Percentiles rank a stretch among this genome's conserved stretches.
Evolutionary conservation across 441 rosid genomes (phyloP).

Genomic region (Theobroma grandiflorum): DNA sequence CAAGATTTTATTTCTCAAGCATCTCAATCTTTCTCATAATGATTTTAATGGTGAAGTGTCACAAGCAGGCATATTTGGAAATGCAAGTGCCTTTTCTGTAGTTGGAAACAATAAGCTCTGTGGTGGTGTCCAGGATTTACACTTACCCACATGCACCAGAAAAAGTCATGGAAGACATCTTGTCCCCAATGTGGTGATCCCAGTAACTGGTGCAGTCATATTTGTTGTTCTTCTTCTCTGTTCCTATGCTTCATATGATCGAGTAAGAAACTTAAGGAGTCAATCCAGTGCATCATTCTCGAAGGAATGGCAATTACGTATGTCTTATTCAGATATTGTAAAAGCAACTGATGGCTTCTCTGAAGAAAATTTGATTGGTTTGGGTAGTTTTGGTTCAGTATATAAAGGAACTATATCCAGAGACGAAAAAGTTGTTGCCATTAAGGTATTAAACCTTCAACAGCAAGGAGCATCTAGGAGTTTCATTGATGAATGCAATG

Average conservation of each 20-base stretch:
- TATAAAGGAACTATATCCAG: background rate
- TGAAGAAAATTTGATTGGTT: slow-evolving; percentile 11
- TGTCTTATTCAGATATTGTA: background rate
- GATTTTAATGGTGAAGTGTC: slow-evolving; percentile 41
- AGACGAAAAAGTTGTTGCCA: background rate
- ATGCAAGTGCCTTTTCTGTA: slow-evolving; percentile 40
- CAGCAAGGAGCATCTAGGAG: background rate
- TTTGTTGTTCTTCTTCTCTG: background rate
- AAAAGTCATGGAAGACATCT: slow-evolving; percentile 16
- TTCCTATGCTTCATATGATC: background rate
- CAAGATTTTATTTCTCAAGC: slow-evolving; percentile 34
- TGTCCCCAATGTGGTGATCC: slow-evolving; percentile 15
- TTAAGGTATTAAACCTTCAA: slow-evolving; percentile 2
- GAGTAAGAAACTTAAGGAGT: slow-evolving; percentile 10
- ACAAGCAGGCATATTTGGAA: slow-evolving; percentile 34
- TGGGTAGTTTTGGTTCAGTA: background rate
- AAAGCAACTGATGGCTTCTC: background rate
- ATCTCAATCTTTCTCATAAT: slow-evolving; percentile 48
- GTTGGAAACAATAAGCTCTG: slow-evolving; percentile 51
- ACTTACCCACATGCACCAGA: slow-evolving; percentile 35
- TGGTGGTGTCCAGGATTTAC: slow-evolving; percentile 39
- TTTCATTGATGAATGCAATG: background rate
- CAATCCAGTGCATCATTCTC: background rate
- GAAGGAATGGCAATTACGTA: slow-evolving; percentile 14
- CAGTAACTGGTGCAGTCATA: slow-evolving; percentile 15